A percentile compares a stretch with the other conserved stretches of the same genome.
These are phyloP conservation scores for Amauroascus verrucosus DNA, from an alignment of 2,329 filamentous ascomycete species.

Conservation along the genomic window DNA sequence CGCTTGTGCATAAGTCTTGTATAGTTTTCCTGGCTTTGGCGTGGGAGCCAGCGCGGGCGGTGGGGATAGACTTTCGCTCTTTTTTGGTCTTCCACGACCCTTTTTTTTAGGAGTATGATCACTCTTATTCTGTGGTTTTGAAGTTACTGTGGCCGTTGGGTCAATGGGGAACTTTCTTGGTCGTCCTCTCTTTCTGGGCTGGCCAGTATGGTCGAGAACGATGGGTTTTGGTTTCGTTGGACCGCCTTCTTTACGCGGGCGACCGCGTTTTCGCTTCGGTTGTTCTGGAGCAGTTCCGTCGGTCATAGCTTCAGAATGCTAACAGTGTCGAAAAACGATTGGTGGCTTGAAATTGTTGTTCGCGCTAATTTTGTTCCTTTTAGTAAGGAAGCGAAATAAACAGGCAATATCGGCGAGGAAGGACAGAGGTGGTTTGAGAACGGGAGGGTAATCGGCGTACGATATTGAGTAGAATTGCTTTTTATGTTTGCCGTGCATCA, in stretches of 20 bases:
- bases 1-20: slow-evolving; percentile 3
- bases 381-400: background rate
- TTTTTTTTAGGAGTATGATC: background rate
- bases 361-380: background rate
- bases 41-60: background rate
- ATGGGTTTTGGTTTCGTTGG: slow-evolving; percentile 11
- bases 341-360: background rate
- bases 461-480: background rate
- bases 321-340: background rate
- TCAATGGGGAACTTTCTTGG: slow-evolving; percentile 11
- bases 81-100: slow-evolving; percentile 10
- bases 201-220: slow-evolving; percentile 8
- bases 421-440: background rate
- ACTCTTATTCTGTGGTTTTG: background rate
- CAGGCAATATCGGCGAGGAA: background rate
- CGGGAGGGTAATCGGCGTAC: background rate
- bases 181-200: slow-evolving; percentile 16
- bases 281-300: background rate
- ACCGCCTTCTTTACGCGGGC: slow-evolving; percentile 14
- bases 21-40: slow-evolving; percentile 12
- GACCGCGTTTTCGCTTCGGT: slow-evolving; percentile 15
- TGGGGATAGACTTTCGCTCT: background rate
- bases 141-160: background rate
- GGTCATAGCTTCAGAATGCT: background rate
- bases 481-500: background rate